Evolutionary conservation across 2,329 filamentous ascomycete genomes (phyloP), one percentile per base, ranked within the genome.

Genomic region (Chaetomium sp.): DNA sequence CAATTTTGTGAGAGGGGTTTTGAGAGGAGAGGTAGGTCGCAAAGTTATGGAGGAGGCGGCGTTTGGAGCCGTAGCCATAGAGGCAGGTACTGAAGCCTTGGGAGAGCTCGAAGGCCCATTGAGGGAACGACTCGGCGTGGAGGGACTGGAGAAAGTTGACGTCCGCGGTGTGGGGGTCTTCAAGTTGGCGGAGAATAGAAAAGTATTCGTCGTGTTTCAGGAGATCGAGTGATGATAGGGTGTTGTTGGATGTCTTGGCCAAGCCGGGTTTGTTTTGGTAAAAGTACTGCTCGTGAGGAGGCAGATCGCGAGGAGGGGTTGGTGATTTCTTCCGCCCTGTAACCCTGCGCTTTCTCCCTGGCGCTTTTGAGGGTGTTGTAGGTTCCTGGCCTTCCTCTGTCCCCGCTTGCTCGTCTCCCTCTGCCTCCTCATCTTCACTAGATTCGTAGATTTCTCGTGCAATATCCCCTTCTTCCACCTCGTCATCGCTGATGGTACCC

Each of bases 161-260:
- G 69, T 96, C 91, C 2, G 82, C 77, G 38, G 81, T 80, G 75
- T 97, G 93, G 0, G 85, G 85, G 70, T 96, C 90, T 65, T 82
- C 74, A 69, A 87, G 87, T 42, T 84, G 80, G 42, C 85, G 83
- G 33, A 91, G 80, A 33, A 90, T 78, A 53, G 85, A 82, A 71
- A 96, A 96, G 77, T 95, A 99, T 74, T 97, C 92, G 64, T 98
- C 93, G 73, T 97, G 93, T 1, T 91, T 93, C 63, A 98, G 86
- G 12, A 97, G 81, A 4, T 86, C 82, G 38, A 96, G 80, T 4
- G 89, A 87, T 0, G 89, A 84, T 5, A 98, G 82, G 0, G 87
- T 96, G 69, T 95, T 95, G 74, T 91, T 90, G 1, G 93, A 97
- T 0, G 94, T 97, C 77, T 93, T 93, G 53, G 87, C 82, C 4